These are phyloP conservation scores for Kuraishia hungarica DNA, from an alignment of 805 yeast species.

Conservation along the genomic window DNA sequence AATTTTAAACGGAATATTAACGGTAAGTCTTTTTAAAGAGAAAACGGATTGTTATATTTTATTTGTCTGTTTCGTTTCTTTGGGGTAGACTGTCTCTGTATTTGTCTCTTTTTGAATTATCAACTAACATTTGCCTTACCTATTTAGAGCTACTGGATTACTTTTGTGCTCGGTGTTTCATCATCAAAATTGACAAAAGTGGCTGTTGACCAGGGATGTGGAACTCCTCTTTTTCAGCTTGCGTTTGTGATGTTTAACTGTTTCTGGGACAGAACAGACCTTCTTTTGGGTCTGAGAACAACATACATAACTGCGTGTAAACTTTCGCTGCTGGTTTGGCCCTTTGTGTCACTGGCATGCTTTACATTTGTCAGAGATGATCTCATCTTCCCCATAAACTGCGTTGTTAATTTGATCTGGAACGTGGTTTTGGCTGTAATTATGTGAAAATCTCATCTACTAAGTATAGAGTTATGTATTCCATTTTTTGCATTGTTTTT, in stretches of 20 bases:
- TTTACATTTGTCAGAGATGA: conserved; percentile 39
- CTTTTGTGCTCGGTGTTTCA: conserved; percentile 24
- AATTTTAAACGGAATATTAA: conserved; percentile 43
- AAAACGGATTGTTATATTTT: not conserved
- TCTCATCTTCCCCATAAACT: conserved; percentile 51
- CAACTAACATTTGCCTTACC: conserved; percentile 2
- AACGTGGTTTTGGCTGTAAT: conserved; percentile 38
- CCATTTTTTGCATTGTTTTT: not conserved
- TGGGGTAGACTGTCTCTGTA: not conserved
- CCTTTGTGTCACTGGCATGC: conserved; percentile 41
- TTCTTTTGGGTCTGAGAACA: conserved; percentile 20
- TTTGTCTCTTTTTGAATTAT: not conserved
- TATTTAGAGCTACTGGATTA: conserved; percentile 37
- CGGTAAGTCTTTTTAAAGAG: conserved; percentile 22
- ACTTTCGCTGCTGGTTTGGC: conserved; percentile 52
- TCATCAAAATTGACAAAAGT: conserved; percentile 33
- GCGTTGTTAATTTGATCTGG: conserved; percentile 49
- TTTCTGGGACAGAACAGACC: conserved; percentile 45
- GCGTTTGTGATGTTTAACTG: conserved; percentile 38
- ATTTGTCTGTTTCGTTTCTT: too few species aligned
- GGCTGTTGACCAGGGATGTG: conserved; percentile 43
- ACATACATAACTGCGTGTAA: conserved; percentile 39
- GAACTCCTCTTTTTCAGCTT: conserved; percentile 46
- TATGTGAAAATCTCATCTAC: conserved; percentile 7
- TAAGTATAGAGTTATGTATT: not conserved